These are phyloP conservation scores for Cucurbita argyrosperma DNA, from an alignment of 306 rosid genomes.

Conservation along the genomic window DNA sequence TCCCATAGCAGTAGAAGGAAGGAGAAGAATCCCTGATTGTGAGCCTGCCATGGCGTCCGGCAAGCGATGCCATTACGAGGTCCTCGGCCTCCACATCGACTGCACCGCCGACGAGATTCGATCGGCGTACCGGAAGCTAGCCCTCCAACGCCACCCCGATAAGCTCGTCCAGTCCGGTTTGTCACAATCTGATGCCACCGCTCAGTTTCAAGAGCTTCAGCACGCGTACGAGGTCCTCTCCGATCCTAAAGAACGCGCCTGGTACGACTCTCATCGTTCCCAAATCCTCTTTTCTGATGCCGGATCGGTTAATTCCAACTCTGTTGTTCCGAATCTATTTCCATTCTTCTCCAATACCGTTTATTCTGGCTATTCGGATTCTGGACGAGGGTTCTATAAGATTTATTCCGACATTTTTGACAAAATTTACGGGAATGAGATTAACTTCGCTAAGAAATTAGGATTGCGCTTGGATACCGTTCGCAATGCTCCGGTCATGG, in stretches of 20 bases:
- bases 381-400: slow-evolving; percentile 55
- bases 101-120: slow-evolving; percentile 66
- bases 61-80: slow-evolving; percentile 95
- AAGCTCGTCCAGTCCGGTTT: slow-evolving; percentile 75
- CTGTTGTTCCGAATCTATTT: slow-evolving; percentile 58
- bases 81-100: slow-evolving; percentile 43
- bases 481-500: slow-evolving; percentile 65
- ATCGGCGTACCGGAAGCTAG: slow-evolving; percentile 56
- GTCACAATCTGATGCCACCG: slow-evolving; percentile 64
- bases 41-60: slow-evolving; percentile 26
- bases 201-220: slow-evolving; percentile 80
- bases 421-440: slow-evolving; percentile 53
- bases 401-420: slow-evolving; percentile 58
- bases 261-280: slow-evolving; percentile 96
- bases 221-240: slow-evolving; percentile 95
- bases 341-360: slow-evolving; percentile 82
- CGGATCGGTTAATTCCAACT: slow-evolving; percentile 26
- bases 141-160: slow-evolving; percentile 92
- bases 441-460: slow-evolving; percentile 42
- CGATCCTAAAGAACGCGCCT: slow-evolving; percentile 83
- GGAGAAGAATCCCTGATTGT: slow-evolving; percentile 5
- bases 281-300: slow-evolving; percentile 83
- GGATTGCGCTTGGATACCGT: slow-evolving; percentile 45
- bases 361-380: slow-evolving; percentile 50
- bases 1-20: background rate